These are phyloP conservation scores for Coemansia reversa DNA, from an alignment of 192 early-diverging fungal species.

Conservation along the genomic window DNA sequence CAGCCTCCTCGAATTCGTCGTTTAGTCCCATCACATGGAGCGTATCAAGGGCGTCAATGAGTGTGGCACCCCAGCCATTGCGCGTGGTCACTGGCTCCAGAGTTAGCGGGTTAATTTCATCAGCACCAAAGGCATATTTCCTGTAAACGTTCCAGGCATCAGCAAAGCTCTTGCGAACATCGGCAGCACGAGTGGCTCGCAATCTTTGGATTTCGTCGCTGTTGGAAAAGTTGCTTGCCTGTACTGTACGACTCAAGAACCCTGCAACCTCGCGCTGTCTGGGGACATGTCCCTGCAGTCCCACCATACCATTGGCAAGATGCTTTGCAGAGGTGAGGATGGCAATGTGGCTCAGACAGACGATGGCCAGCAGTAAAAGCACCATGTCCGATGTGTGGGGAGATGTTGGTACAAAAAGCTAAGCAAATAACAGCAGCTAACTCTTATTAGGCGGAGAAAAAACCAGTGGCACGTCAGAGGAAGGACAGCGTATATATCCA, in stretches of 20 bases:
- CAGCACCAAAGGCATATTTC: conserved; percentile 73
- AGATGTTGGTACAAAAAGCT: too few relatives aligned
- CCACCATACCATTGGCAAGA: conserved; percentile 37
- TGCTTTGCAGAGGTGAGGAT: conserved; percentile 17
- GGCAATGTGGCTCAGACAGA: conserved; percentile 24
- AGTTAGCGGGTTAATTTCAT: conserved; percentile 64
- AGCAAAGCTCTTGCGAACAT: conserved; percentile 61
- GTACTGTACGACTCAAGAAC: conserved; percentile 31
- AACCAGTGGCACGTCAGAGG: too few relatives aligned
- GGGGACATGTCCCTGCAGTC: conserved; percentile 33
- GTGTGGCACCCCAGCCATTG: conserved; percentile 77
- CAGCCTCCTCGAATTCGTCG: conserved; percentile 76
- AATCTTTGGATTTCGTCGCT: conserved; percentile 29
- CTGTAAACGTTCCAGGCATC: conserved; percentile 79
- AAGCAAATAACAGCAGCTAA: too few relatives aligned
- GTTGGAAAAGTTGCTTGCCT: conserved; percentile 40
- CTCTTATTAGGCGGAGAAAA: too few relatives aligned
- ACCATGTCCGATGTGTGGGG: conserved; percentile 13
- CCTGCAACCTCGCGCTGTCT: conserved; percentile 32
- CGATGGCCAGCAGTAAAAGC: conserved; percentile 15
- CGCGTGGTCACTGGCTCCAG: conserved; percentile 50
- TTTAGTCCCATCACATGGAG: conserved; percentile 77
- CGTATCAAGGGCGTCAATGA: conserved; percentile 93
- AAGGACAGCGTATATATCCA: too few relatives aligned
- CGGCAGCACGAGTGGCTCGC: conserved; percentile 57